Evolutionary conservation across 164 flowering plant genomes (phyloP).

Genomic region (Piper longum): DNA sequence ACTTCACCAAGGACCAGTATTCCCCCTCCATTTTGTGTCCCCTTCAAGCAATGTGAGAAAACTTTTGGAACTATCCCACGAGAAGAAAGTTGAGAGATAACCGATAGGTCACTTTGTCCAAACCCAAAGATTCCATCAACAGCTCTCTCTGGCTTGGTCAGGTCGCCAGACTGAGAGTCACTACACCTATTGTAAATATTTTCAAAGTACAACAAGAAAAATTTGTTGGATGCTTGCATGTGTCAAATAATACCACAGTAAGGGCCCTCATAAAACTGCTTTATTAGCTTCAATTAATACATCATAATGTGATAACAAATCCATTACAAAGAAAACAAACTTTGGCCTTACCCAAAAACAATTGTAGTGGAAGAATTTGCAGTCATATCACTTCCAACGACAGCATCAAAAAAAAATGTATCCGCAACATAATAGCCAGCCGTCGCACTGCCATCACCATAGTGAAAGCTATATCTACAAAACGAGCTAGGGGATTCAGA

Average conservation of each 20-base stretch:
- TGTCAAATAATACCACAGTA: neutral
- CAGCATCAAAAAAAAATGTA: slow-evolving; percentile 37
- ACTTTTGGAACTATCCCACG: slow-evolving; percentile 61
- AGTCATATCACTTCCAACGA: slow-evolving; percentile 30
- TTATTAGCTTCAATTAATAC: no score
- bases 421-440: slow-evolving; percentile 79
- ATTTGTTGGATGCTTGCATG: neutral
- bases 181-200: slow-evolving; percentile 51
- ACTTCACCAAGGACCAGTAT: slow-evolving; percentile 87
- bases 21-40: slow-evolving; percentile 69
- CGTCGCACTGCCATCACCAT: slow-evolving; percentile 96
- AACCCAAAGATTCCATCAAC: slow-evolving; percentile 96
- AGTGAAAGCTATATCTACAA: slow-evolving; percentile 65
- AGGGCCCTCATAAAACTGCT: neutral
- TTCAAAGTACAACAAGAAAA: neutral
- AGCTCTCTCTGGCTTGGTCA: slow-evolving; percentile 81
- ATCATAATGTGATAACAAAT: neutral
- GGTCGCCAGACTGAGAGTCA: slow-evolving; percentile 56
- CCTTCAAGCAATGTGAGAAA: slow-evolving; percentile 90
- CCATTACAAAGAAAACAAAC: neutral
- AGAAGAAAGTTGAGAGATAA: slow-evolving; percentile 73
- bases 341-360: slow-evolving; percentile 57
- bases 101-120: slow-evolving; percentile 71
- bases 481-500: slow-evolving; percentile 20
- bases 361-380: slow-evolving; percentile 56